Base-by-base conservation (phyloP, 352 stramenopile genomes). In the Globisporangium irregulare region DNA sequence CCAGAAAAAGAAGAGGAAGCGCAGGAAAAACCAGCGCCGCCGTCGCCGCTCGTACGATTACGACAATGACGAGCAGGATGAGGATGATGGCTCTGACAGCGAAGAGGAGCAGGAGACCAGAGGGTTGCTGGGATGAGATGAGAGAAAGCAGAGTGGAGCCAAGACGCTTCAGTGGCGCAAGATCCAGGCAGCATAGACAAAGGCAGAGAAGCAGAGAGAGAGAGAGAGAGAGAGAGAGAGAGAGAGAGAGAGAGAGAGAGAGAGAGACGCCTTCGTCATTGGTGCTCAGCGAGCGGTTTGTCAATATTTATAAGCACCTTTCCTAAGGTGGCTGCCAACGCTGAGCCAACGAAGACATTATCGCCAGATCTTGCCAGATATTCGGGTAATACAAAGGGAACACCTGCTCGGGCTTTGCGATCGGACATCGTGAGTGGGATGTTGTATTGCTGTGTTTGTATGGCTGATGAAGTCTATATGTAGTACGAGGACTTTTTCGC, bases 81-180 rank as follows among this genome's bases (percentile, higher is more conserved):
- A 77, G 10, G 60, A 67, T 4, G 69, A 59, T 3, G 66, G 68
- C 9, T 70, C 63, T 3, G 73, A 58, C 6, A 74, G 69, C 6
- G 75, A 64, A 25, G 72, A 72, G 1, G 77, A 85, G 32, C 72
- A 48, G 22, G 72, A 87, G 66, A 81, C 73, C 55, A 78, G 76
- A 9, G 83, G 84, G 3, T 69, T 94, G 41, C 72, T 94, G 58
- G 74, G 73, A 0, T 91, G 57, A 86, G 5, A 1, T 9, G 2
- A 12, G 7, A 51, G 41, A 2, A 51, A 51, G 36, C 36, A 51
- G 15, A 51, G 43, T 51, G 6, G 18, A 24, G 15, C 43, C 41
- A 50, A 15, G 15, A n/a, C 41, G 41, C 41, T 2, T 24, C 6
- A 7, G 43, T 12, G 18, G 9, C 12, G 8, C 43, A 51, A 4